Evolutionary conservation across 371 early-diverging fungal genomes (phyloP).

Genomic region (Mortierella sp.): DNA sequence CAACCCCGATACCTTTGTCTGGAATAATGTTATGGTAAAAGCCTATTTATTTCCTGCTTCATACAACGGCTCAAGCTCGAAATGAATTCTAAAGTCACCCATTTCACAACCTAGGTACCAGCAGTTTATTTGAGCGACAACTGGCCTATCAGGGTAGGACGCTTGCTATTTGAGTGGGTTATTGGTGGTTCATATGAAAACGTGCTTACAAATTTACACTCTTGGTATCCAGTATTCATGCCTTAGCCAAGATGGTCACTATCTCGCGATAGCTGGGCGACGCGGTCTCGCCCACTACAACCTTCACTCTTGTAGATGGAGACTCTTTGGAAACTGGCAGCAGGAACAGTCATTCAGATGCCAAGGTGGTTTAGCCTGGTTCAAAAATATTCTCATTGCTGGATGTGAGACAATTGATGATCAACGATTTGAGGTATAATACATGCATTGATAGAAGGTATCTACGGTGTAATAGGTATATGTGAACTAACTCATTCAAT

Average conservation of each 20-base stretch:
- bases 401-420: constrained; percentile 65
- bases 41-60: not conserved
- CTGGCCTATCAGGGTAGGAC: constrained; percentile 84
- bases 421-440: constrained; percentile 71
- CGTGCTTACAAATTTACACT: not conserved
- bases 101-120: constrained; percentile 67
- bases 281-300: constrained; percentile 87
- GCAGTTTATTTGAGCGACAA: constrained; percentile 82
- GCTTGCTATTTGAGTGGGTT: not conserved
- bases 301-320: constrained; percentile 82
- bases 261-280: constrained; percentile 85
- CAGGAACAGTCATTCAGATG: constrained; percentile 85
- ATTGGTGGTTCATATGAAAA: not conserved
- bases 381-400: constrained; percentile 76
- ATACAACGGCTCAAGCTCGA: too few relatives aligned
- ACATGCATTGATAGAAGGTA: not conserved
- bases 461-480: not conserved
- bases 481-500: not conserved
- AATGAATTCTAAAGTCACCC: not conserved
- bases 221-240: constrained; percentile 65
- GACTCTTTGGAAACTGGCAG: constrained; percentile 86
- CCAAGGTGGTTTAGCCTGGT: constrained; percentile 86
- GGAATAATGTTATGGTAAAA: constrained; percentile 81
- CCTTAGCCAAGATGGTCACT: constrained; percentile 76
- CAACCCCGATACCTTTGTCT: constrained; percentile 81